Conservation (phyloP, 495 filamentous ascomycete species). For the Lindgomyces ingoldianus region DNA sequence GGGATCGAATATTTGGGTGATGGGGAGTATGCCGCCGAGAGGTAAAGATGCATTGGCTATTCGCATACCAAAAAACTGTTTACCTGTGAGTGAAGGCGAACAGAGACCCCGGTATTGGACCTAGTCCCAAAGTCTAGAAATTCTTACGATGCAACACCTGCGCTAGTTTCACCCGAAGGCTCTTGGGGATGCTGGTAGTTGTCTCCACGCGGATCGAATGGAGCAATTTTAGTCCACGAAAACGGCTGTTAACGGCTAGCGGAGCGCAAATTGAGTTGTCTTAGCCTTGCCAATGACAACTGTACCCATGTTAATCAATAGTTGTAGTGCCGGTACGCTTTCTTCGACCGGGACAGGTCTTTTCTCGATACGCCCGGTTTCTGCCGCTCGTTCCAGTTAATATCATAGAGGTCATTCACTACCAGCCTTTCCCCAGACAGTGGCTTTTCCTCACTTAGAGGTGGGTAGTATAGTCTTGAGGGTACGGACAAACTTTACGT, state of each 20-base stretch:
- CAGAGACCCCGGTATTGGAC: background rate
- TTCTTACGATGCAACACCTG: conserved; percentile 5
- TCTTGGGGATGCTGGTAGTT: conserved; percentile 14
- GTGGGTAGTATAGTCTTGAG: background rate
- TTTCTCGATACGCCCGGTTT: background rate
- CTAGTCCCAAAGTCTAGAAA: conserved; percentile 17
- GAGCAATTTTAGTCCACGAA: background rate
- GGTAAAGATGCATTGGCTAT: background rate
- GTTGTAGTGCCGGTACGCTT: background rate
- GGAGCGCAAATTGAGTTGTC: background rate
- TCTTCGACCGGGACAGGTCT: background rate
- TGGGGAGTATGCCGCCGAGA: background rate
- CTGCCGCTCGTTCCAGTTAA: background rate
- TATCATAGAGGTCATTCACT: conserved; percentile 8
- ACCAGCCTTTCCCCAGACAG: conserved; percentile 1
- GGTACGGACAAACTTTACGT: conserved; percentile 6
- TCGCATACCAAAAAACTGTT: conserved; percentile 2
- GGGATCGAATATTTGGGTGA: conserved; percentile 2
- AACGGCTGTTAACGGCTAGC: background rate
- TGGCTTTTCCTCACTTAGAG: background rate
- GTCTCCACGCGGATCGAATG: conserved; percentile 24
- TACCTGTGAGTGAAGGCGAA: background rate
- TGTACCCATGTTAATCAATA: conserved; percentile 3
- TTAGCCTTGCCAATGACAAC: conserved; percentile 19
- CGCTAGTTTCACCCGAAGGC: background rate